Percentiles rank a stretch among this genome's conserved stretches.
Evolutionary conservation across 805 yeast genomes (phyloP).

Genomic region (Saccharomycopsis lassenensis): DNA sequence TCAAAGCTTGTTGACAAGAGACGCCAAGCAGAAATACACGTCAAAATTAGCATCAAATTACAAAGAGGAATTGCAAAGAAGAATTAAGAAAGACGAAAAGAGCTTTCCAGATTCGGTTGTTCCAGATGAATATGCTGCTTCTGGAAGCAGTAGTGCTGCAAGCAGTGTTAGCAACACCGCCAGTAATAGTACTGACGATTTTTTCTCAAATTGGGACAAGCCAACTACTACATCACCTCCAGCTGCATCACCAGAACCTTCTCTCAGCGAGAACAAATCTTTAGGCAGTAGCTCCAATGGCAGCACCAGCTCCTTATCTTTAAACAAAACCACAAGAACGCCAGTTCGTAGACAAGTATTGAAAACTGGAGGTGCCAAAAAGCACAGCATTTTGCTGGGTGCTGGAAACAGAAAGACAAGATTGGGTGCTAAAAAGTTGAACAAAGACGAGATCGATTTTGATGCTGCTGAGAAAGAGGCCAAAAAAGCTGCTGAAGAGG

Average conservation of each 20-base stretch:
- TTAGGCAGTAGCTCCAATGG: conserved; percentile 20
- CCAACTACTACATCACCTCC: conserved; percentile 45
- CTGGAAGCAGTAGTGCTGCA: conserved; percentile 24
- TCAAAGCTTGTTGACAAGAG: conserved; percentile 47
- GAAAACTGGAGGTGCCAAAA: conserved; percentile 24
- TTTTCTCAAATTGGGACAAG: conserved; percentile 85
- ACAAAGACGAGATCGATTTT: conserved; percentile 43
- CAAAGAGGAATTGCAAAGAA: conserved; percentile 65
- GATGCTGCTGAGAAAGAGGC: conserved; percentile 71
- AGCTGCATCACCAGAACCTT: conserved; percentile 17
- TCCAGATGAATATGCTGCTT: conserved; percentile 35
- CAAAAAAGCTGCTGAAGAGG: conserved; percentile 66
- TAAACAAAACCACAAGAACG: conserved; percentile 5
- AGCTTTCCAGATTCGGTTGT: conserved; percentile 67
- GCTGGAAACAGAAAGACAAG: conserved; percentile 44
- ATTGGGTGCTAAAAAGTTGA: conserved; percentile 44
- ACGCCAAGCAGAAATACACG: conserved; percentile 70
- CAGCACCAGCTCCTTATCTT: conserved; percentile 26
- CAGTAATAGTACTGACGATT: conserved; percentile 57
- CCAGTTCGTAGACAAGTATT: conserved; percentile 18
- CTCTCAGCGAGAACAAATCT: conserved; percentile 19
- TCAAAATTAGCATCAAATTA: conserved; percentile 71
- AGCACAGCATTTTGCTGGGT: conserved; percentile 36
- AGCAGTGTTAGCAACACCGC: conserved; percentile 19
- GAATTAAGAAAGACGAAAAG: conserved; percentile 53